These are phyloP conservation scores for Eucalyptus sp. DNA, from an alignment of 345 rosid genomes.

Conservation along the genomic window DNA sequence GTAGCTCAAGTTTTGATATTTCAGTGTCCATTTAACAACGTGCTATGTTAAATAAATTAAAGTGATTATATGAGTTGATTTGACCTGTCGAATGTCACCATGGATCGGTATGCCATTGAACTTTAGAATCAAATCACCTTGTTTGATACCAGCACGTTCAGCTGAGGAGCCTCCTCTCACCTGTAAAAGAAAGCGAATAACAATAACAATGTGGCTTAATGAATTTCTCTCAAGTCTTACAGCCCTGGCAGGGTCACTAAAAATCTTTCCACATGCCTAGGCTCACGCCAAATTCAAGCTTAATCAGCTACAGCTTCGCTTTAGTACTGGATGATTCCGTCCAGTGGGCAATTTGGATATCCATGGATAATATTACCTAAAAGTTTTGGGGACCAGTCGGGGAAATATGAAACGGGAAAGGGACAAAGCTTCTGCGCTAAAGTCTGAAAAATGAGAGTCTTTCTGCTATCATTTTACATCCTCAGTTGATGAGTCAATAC, in stretches of 20 bases:
- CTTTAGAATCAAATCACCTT: not conserved
- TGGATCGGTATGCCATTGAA: not conserved
- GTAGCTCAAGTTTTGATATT: not conserved
- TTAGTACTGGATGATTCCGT: not conserved
- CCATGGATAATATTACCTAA: not conserved
- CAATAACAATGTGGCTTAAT: not conserved
- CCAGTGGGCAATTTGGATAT: not conserved
- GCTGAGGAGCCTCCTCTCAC: not conserved
- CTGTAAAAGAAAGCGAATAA: not conserved
- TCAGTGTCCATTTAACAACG: not conserved
- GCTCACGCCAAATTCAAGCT: not conserved
- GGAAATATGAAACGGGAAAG: not conserved
- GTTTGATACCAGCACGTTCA: not conserved
- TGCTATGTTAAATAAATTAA: not conserved
- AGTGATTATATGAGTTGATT: not conserved
- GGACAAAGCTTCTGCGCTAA: not conserved
- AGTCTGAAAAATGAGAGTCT: not conserved
- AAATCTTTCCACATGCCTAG: not conserved
- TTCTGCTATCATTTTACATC: not conserved
- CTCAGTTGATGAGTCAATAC: not conserved
- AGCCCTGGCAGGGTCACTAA: not conserved
- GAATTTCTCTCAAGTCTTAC: not conserved
- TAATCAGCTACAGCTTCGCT: not conserved
- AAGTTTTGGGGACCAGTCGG: not conserved
- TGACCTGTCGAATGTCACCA: not conserved